These are phyloP conservation scores for Sugiyamaella sp. DNA, from an alignment of 1,139 yeast species.

Conservation along the genomic window DNA sequence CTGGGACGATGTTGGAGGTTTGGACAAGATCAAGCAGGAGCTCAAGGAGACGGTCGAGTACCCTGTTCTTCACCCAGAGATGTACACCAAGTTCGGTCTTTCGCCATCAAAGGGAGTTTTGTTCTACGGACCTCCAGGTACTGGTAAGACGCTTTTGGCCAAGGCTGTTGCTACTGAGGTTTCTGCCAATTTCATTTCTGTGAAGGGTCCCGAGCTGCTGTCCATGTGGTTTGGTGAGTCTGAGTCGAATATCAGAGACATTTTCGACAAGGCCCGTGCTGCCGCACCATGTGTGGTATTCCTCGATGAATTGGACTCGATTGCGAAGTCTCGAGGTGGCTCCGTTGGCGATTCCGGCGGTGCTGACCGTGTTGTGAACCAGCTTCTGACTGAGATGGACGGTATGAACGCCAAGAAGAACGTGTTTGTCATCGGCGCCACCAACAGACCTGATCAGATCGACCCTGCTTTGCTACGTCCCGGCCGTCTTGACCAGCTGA, in stretches of 20 bases:
- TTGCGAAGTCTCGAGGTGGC: conserved; percentile 97
- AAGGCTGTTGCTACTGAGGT: conserved; percentile 99
- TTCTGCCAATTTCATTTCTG: conserved; percentile 93
- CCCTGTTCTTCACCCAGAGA: conserved; percentile 98
- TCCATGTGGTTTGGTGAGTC: conserved; percentile 99
- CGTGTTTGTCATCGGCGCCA: conserved; percentile 98
- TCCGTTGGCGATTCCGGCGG: conserved; percentile 96
- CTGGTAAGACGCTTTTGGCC: conserved; percentile 96
- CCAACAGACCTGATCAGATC: conserved; percentile 98
- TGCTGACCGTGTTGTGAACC: conserved; percentile 98
- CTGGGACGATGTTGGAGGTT: conserved; percentile 97
- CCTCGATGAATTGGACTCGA: conserved; percentile 95
- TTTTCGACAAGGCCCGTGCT: conserved; percentile 97
- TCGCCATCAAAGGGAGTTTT: conserved; percentile 98
- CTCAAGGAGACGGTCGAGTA: conserved; percentile 98
- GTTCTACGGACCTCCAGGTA: conserved; percentile 99
- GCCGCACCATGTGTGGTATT: conserved; percentile 99
- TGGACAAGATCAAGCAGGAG: conserved; percentile 93
- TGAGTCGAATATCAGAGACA: conserved; percentile 94
- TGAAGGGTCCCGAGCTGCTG: conserved; percentile 94
- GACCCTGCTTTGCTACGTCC: conserved; percentile 99
- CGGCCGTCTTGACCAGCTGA: conserved; percentile 97
- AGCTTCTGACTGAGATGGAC: conserved; percentile 97
- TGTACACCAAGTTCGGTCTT: conserved; percentile 95
- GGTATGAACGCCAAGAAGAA: conserved; percentile 99